Percentiles rank a stretch among this genome's conserved stretches.
Conservation (phyloP, 768 basidiomycete genomes). For the Phanerochaete sordida region DNA sequence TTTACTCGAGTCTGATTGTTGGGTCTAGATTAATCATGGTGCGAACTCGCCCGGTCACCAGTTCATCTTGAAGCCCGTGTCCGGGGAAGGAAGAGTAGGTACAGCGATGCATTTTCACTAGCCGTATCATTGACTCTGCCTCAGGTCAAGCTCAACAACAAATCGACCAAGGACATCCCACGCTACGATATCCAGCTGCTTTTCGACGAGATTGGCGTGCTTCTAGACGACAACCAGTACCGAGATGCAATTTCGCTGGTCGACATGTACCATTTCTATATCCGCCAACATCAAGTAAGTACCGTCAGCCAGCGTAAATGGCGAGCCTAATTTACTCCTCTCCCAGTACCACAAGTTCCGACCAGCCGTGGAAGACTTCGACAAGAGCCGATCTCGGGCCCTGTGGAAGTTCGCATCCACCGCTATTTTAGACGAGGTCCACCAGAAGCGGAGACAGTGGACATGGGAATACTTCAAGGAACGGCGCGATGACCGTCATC, state of each 20-base stretch:
- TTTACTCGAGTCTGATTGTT: background rate
- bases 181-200: constrained; percentile 83
- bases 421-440: constrained; percentile 80
- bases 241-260: constrained; percentile 88
- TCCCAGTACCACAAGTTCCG: constrained; percentile 79
- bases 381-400: constrained; percentile 58
- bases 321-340: constrained; percentile 11
- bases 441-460: constrained; percentile 81
- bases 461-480: constrained; percentile 89
- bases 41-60: constrained; percentile 63
- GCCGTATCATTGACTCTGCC: background rate
- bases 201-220: constrained; percentile 91
- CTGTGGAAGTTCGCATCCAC: constrained; percentile 74
- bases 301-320: background rate
- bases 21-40: constrained; percentile 47
- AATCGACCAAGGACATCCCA: constrained; percentile 67
- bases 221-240: constrained; percentile 92
- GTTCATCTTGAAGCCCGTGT: constrained; percentile 92
- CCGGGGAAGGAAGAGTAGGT: constrained; percentile 86
- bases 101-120: background rate
- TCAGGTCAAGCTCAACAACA: constrained; percentile 81
- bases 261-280: constrained; percentile 96
- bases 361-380: constrained; percentile 59
- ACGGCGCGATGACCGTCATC: constrained; percentile 81
- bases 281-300: constrained; percentile 73